Evolutionary conservation across 2,329 filamentous ascomycete genomes (phyloP).

Genomic region (Paecilomyces sp.): DNA sequence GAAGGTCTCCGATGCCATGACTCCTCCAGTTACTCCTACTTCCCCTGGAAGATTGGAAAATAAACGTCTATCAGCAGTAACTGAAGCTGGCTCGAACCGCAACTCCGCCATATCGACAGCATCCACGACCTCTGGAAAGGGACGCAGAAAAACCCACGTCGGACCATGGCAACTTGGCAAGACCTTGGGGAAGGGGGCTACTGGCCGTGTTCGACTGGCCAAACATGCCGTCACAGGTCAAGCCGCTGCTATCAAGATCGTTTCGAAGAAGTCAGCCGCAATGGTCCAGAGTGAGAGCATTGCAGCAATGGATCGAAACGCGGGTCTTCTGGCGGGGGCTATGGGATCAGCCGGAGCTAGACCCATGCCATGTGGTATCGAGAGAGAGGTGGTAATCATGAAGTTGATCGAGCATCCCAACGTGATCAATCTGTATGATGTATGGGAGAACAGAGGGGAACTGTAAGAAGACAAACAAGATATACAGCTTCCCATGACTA

Average conservation of each 20-base stretch:
- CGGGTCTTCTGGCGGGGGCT: conserved; percentile 47
- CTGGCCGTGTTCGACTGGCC: conserved; percentile 78
- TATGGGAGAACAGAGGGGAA: conserved; percentile 95
- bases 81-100: conserved; percentile 44
- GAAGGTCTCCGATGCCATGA: conserved; percentile 19
- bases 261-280: conserved; percentile 73
- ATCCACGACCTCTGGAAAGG: conserved; percentile 48
- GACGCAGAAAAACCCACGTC: conserved; percentile 64
- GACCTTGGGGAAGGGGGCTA: conserved; percentile 83
- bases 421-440: conserved; percentile 89
- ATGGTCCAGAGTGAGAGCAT: conserved; percentile 80
- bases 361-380: conserved; percentile 78
- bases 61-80: conserved; percentile 47
- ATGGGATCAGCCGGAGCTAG: conserved; percentile 47
- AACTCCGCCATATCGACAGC: conserved; percentile 48
- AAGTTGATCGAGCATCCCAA: conserved; percentile 93
- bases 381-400: conserved; percentile 93
- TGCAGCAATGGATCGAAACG: conserved; percentile 70
- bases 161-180: conserved; percentile 91
- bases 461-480: conserved; percentile 54
- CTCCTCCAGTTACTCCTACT: conserved; percentile 13
- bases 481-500: conserved; percentile 9
- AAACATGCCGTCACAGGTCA: conserved; percentile 73
- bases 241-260: conserved; percentile 88
- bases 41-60: conserved; percentile 27